Conservation (phyloP, 192 early-diverging fungal genomes). For the Podila epigama region DNA sequence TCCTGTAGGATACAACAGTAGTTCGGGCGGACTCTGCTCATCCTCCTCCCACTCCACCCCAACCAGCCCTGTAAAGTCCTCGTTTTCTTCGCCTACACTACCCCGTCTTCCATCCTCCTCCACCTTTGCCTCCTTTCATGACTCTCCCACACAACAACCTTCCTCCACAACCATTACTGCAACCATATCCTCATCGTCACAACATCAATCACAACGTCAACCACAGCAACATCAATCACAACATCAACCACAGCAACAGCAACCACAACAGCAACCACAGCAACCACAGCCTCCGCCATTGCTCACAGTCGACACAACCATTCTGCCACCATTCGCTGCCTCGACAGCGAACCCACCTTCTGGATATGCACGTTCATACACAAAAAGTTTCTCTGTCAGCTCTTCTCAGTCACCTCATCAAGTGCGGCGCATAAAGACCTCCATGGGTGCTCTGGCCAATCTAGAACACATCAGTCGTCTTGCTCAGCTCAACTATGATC, state of each 20-base stretch:
- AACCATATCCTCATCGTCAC: too few species aligned
- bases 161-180: not conserved
- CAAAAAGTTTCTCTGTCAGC: constrained; percentile 20
- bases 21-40: not conserved
- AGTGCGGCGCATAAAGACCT: constrained; percentile 15
- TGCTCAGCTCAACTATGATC: constrained; percentile 1
- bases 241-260: too few species aligned
- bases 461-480: constrained; percentile 21
- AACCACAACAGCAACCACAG: constrained; percentile 11
- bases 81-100: constrained; percentile 8
- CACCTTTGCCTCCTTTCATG: not conserved
- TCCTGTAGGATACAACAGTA: not conserved
- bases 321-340: not conserved
- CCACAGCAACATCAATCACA: too few species aligned
- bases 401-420: constrained; percentile 6
- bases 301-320: constrained; percentile 6
- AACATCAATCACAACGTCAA: too few species aligned
- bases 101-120: not conserved
- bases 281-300: not conserved
- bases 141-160: not conserved
- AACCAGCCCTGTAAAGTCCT: constrained; percentile 16
- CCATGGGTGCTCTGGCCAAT: constrained; percentile 22
- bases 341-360: not conserved
- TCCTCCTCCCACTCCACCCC: not conserved
- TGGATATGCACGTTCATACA: constrained; percentile 10